phyloP scores from a whole-genome alignment of 225 moss, liverwort and hornwort species.

The Marchantia polymorpha region DNA sequence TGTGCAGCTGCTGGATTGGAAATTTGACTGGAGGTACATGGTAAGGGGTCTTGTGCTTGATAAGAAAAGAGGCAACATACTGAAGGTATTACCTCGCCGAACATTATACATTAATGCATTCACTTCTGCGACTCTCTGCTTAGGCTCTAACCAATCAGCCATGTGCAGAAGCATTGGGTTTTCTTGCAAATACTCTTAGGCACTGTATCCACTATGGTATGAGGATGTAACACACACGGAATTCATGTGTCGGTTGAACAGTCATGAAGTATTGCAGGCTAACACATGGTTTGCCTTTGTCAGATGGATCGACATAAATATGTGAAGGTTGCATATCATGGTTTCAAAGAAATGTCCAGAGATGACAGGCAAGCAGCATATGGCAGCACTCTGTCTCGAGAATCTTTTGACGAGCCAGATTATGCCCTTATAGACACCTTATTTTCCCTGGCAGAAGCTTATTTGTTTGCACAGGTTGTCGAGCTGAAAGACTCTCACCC shows the following conservation, averaged over 20 bases:
- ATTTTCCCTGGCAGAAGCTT: slow-evolving; percentile 92
- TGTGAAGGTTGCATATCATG: slow-evolving; percentile 95
- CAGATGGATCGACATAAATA: slow-evolving; percentile 99
- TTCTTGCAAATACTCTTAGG: neutral
- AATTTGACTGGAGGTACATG: slow-evolving; percentile 98
- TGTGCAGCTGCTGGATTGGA: slow-evolving; percentile 80
- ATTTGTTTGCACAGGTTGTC: slow-evolving; percentile 92
- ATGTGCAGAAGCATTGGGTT: neutral
- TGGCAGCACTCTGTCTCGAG: slow-evolving; percentile 75
- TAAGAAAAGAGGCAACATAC: slow-evolving; percentile 87
- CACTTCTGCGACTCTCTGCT: neutral
- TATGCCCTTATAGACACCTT: slow-evolving; percentile 89
- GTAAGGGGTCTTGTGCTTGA: slow-evolving; percentile 93
- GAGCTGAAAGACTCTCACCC: slow-evolving; percentile 77
- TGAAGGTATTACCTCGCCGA: slow-evolving; percentile 52
- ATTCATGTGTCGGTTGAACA: neutral
- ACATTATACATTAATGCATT: neutral
- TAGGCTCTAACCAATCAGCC: neutral
- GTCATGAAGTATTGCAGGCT: neutral
- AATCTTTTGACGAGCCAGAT: slow-evolving; percentile 96
- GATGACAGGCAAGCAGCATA: slow-evolving; percentile 75
- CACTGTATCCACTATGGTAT: neutral
- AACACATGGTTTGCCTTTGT: neutral
- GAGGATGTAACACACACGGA: neutral
- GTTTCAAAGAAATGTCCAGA: slow-evolving; percentile 70